Conservation (phyloP, 805 yeast genomes). For the Schwanniomyces vanrijiae region DNA sequence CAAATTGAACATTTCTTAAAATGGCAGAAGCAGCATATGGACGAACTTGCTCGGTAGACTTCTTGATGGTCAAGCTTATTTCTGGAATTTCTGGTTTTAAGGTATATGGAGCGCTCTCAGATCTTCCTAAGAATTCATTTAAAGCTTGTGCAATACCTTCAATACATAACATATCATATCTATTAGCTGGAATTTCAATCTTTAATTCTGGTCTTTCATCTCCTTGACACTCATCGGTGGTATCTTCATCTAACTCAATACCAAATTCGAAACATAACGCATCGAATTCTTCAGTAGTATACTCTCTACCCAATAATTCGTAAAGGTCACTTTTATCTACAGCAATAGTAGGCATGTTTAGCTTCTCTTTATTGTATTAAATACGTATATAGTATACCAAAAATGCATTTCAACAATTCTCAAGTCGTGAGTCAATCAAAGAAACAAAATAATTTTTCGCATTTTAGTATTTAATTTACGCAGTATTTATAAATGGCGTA, state of each 20-base stretch:
- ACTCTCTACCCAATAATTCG: constrained; percentile 61
- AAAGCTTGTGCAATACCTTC: constrained; percentile 97
- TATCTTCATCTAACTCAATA: constrained; percentile 95
- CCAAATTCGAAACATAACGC: constrained; percentile 98
- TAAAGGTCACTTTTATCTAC: constrained; percentile 93
- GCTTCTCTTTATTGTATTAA: background rate
- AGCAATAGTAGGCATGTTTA: constrained; percentile 88
- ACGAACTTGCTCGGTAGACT: constrained; percentile 72
- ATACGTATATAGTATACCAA: background rate
- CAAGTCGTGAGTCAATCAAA: constrained; percentile 2
- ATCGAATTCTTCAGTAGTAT: constrained; percentile 88
- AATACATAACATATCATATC: constrained; percentile 96
- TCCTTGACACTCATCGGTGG: constrained; percentile 70
- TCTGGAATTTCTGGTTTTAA: constrained; percentile 62
- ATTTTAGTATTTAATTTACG: background rate
- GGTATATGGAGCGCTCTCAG: constrained; percentile 63
- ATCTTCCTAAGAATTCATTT: constrained; percentile 81
- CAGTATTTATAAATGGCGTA: background rate
- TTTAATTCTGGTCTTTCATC: constrained; percentile 95
- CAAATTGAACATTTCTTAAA: constrained; percentile 78
- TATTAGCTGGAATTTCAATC: constrained; percentile 96
- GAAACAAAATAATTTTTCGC: background rate
- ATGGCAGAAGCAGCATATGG: constrained; percentile 97
- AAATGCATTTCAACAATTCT: background rate
- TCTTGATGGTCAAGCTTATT: constrained; percentile 66